Evolutionary conservation across 2,329 filamentous ascomycete species (phyloP), one percentile per base, ranked within the genome.

Genomic region (Basipetospora chlamydospora): DNA sequence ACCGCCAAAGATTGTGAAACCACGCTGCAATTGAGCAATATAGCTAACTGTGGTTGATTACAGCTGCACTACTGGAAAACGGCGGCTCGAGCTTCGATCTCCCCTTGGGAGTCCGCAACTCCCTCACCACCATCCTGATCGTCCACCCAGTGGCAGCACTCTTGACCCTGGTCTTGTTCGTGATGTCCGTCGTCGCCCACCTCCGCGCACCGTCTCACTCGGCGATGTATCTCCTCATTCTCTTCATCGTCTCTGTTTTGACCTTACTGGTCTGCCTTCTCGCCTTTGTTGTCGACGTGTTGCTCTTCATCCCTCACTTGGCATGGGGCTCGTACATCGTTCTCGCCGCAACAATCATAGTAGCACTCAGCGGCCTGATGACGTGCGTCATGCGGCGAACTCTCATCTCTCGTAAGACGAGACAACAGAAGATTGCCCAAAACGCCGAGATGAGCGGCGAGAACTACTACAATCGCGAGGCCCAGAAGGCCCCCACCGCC

Each of bases 361-460:
- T 94, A 34, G 77, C 82, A 35, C 65, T 84, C 17, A 82, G 83
- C 52, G 80, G 79, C 28, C 70, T 98, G 39, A 77, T 95, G 25
- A 87, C 86, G 7, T 98, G 87, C 54, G 86, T 85, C 16, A 96
- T 96, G 86, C 80, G 90, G 44, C 77, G 88, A 41, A 92, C 87
- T 3, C 64, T 96, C 39, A 83, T 95, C 42, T 83, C 83, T 56
- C 75, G 88, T 48, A 95, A 95, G 61, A 83, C 87, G n/a, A 73
- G 87, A 43, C 87, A 90, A 67, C 84, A 79, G 63, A 75, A 85
- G 31, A 92, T 96, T 52, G 85, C 77, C 3, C 82, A 92, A 56
- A 94, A 96, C 53, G 84, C 87, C 6, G 87, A 96, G 54, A 96
- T 96, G 87, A 96, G 83, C 53, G 88, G 88, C 20, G 77, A 90